phyloP scores from a whole-genome alignment of 495 filamentous ascomycete species.

The Penicillium paradoxum region DNA sequence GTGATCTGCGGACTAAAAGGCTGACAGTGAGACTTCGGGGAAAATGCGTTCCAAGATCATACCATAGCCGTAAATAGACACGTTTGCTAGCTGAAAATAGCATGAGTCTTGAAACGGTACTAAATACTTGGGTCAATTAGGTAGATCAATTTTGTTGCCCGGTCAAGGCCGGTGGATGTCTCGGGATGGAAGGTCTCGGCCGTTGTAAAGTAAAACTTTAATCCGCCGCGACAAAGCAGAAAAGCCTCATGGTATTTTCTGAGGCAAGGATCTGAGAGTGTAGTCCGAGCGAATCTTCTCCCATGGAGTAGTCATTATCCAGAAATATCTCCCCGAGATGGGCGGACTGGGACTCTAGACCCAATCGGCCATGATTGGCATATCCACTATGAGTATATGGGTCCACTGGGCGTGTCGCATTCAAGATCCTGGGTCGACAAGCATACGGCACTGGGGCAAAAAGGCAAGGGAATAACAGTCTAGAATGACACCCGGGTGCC shows the following conservation, averaged over 20 bases:
- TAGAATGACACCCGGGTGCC: conserved; percentile 10
- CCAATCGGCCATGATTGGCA: not conserved
- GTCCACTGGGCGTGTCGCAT: conserved; percentile 6
- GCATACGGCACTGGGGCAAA: conserved; percentile 16
- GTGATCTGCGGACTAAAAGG: not conserved
- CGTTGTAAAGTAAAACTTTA: conserved; percentile 4
- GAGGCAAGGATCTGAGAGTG: not conserved
- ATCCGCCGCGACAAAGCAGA: not conserved
- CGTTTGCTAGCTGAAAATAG: not conserved
- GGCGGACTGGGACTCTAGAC: not conserved
- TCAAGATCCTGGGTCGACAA: conserved; percentile 22
- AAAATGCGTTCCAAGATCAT: not conserved
- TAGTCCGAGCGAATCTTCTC: not conserved
- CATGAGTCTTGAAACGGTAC: not conserved
- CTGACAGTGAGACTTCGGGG: not conserved
- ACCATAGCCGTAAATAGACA: not conserved
- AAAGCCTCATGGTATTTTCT: not conserved
- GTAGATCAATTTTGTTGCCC: not conserved
- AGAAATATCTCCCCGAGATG: conserved; percentile 1
- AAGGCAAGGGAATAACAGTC: conserved; percentile 11
- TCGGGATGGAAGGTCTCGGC: conserved; percentile 3
- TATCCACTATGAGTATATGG: conserved; percentile 1
- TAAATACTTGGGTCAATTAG: not conserved
- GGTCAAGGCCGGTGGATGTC: conserved; percentile 5
- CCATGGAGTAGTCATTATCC: not conserved